Conservation (phyloP, 495 filamentous ascomycete genomes). For the Gamarada debralockiae region DNA sequence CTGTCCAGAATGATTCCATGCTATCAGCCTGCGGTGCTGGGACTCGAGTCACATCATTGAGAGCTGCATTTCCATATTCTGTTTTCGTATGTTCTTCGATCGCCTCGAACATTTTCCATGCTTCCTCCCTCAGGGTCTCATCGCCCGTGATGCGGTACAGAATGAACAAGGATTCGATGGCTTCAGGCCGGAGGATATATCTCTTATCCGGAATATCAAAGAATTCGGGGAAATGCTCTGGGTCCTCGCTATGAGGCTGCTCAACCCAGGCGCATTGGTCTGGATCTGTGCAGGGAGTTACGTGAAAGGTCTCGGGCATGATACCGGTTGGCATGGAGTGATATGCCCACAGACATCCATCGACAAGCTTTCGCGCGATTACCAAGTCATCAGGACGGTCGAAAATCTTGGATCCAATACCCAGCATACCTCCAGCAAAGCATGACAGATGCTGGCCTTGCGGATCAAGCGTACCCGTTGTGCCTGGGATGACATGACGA, state of each 20-base stretch:
- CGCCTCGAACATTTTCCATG: conserved; percentile 73
- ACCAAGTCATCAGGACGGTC: conserved; percentile 62
- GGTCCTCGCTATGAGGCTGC: not conserved
- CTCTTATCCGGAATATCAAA: conserved; percentile 1
- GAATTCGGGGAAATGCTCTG: not conserved
- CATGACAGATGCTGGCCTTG: conserved; percentile 55
- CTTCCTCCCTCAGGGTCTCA: conserved; percentile 57
- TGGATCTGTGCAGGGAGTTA: conserved; percentile 60
- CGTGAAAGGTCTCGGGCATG: conserved; percentile 65
- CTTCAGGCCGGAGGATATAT: conserved; percentile 44
- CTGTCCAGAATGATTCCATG: conserved; percentile 21
- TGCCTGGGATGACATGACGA: conserved; percentile 69
- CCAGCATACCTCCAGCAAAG: conserved; percentile 89
- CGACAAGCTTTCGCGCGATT: conserved; percentile 74
- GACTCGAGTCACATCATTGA: conserved; percentile 47
- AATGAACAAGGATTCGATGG: conserved; percentile 70
- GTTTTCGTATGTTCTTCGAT: conserved; percentile 60
- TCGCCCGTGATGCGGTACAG: conserved; percentile 75
- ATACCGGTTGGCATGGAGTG: conserved; percentile 70
- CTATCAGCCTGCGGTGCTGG: not conserved
- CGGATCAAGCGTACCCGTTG: conserved; percentile 26
- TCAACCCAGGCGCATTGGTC: conserved; percentile 69
- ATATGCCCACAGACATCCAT: conserved; percentile 89
- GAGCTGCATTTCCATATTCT: conserved; percentile 52
- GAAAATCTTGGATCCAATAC: conserved; percentile 73